Evolutionary conservation across 2,329 filamentous ascomycete genomes (phyloP), one percentile per base, ranked within the genome.

Genomic region (Penicillium corylophilum): DNA sequence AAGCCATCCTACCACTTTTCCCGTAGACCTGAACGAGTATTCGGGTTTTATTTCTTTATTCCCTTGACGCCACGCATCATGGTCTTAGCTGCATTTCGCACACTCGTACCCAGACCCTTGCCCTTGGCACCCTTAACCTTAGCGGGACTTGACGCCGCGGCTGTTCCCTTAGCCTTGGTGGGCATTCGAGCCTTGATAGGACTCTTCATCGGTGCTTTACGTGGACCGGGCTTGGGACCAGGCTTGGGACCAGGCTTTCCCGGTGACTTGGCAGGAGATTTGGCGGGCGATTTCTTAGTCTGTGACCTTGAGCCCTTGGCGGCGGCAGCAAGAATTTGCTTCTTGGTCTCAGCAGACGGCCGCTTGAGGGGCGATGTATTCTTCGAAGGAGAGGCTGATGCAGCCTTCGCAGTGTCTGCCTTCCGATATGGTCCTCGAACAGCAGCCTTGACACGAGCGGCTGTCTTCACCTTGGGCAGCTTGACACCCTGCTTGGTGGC

Each of bases 281-380:
- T 57, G n/a, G 45, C 44, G 15, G 55, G 13, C 28, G 53, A 55
- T 28, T 54, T 65, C 31, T 48, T 51, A 38, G 22, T 15, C 28
- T n/a, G 8, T 24, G 41, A 9, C 20, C 13, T 22, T 4, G 44
- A 50, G 38, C 63, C 64, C 29, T 63, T 64, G 12, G 61, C 59
- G 33, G 61, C 61, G 44, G 59, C 55, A 40, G 57, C 59, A 12
- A 64, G 53, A 15, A 68, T 64, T 39, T 65, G 64, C 28, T 61
- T 62, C 53, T 69, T 69, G 26, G 65, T 65, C 43, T 63, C 62
- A 15, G 59, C 56, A 7, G 65, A 68, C 18, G 64, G 65, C 6
- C 64, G 63, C 38, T 60, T 68, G 26, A 67, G 56, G 28, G 61
- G 60, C 13, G 63, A 56, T 31, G 59, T 46, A 31, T 53, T 56